Evolutionary conservation across 225 moss, liverwort and hornwort species (phyloP).

Genomic region (Bryoerythrophyllum caledonicum): DNA sequence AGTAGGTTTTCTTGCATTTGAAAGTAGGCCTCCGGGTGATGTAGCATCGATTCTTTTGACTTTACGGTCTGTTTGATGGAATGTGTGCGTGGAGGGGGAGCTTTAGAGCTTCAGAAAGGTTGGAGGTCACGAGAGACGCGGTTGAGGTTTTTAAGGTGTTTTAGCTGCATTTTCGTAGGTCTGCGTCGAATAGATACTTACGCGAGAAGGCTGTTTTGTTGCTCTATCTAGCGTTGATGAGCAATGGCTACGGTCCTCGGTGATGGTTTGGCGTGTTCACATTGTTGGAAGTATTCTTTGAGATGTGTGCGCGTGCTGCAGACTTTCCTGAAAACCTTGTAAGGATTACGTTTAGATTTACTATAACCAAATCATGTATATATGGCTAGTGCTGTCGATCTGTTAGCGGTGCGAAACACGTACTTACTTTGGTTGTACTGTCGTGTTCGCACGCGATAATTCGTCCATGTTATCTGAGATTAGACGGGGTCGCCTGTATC

Average conservation of each 20-base stretch:
- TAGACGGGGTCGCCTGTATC: background rate
- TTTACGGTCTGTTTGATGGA: background rate
- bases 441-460: background rate
- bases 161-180: background rate
- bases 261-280: background rate
- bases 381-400: background rate
- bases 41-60: background rate
- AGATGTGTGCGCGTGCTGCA: background rate
- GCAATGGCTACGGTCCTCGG: background rate
- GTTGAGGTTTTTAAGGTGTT: background rate
- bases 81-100: background rate
- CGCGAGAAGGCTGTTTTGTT: background rate
- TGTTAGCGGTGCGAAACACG: background rate
- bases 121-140: background rate
- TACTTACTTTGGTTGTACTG: background rate
- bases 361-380: background rate
- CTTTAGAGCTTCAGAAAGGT: background rate
- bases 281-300: background rate
- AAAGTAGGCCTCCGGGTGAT: too few species aligned
- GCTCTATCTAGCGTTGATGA: background rate
- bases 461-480: constrained; percentile 1
- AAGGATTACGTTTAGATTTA: background rate
- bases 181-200: background rate
- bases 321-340: background rate
- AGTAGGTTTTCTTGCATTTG: background rate